phyloP scores from a whole-genome alignment of 805 yeast species.

The Sporopachydermia lactativora region DNA sequence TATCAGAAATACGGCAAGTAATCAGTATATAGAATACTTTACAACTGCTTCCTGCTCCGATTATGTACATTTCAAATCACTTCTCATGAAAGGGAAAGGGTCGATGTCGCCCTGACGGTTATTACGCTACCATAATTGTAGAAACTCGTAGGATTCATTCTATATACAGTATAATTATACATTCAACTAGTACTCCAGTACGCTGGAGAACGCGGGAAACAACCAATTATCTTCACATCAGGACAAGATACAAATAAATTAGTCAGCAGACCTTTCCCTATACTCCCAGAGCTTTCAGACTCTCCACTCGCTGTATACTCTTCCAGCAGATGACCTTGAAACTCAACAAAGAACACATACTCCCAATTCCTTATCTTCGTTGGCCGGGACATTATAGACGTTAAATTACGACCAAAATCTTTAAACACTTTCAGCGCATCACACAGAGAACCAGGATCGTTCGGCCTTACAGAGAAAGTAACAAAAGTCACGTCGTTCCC shows the following conservation, averaged over 20 bases:
- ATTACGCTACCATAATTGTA: too few species aligned
- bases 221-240: constrained; percentile 45
- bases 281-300: too few species aligned
- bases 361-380: constrained; percentile 57
- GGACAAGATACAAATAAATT: constrained; percentile 31
- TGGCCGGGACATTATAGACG: constrained; percentile 69
- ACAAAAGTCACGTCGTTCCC: constrained; percentile 33
- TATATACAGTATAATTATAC: background rate
- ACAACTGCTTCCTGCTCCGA: too few species aligned
- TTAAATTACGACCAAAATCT: constrained; percentile 42
- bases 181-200: too few species aligned
- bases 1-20: constrained; percentile 59
- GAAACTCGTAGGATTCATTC: too few species aligned
- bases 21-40: constrained; percentile 7
- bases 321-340: constrained; percentile 25
- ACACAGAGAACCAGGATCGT: constrained; percentile 65
- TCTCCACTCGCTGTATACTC: constrained; percentile 20
- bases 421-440: constrained; percentile 47
- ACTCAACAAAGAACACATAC: constrained; percentile 70
- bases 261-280: constrained; percentile 20
- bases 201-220: constrained; percentile 31
- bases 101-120: too few species aligned
- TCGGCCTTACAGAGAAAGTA: constrained; percentile 47
- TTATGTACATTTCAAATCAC: too few species aligned
- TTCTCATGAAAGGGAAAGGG: too few species aligned